Evolutionary conservation across 2,329 filamentous ascomycete species (phyloP).

Genomic region (Ilyonectria destructans): DNA sequence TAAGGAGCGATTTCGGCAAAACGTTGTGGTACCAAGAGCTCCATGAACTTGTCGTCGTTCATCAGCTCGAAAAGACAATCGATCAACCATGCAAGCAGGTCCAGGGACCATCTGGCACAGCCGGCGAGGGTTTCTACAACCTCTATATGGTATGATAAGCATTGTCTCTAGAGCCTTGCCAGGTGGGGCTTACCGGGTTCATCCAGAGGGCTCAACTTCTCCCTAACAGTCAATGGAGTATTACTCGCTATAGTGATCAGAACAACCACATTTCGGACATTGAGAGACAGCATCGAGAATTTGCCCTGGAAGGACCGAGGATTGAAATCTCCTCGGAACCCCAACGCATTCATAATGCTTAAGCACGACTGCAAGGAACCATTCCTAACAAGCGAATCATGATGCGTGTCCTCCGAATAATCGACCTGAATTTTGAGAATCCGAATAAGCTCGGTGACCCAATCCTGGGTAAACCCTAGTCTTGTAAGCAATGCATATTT

Average conservation of each 20-base stretch:
- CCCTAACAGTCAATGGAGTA: slow-evolving; percentile 68
- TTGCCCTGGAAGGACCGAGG: slow-evolving; percentile 79
- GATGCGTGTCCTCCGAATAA: slow-evolving; percentile 82
- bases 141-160: slow-evolving; percentile 62
- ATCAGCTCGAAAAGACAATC: slow-evolving; percentile 72
- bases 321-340: slow-evolving; percentile 76
- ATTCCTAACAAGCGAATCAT: slow-evolving; percentile 83
- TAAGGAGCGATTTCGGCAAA: slow-evolving; percentile 67
- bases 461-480: slow-evolving; percentile 73
- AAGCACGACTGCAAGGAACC: slow-evolving; percentile 81
- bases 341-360: slow-evolving; percentile 84
- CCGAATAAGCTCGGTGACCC: slow-evolving; percentile 78
- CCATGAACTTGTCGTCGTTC: slow-evolving; percentile 67
- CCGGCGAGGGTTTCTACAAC: slow-evolving; percentile 81
- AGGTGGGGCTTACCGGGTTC: slow-evolving; percentile 63
- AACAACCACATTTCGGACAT: slow-evolving; percentile 81
- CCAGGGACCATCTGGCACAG: slow-evolving; percentile 84
- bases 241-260: slow-evolving; percentile 77
- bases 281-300: slow-evolving; percentile 82
- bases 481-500: slow-evolving; percentile 36
- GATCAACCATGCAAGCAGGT: slow-evolving; percentile 77
- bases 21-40: slow-evolving; percentile 64
- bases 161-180: not conserved
- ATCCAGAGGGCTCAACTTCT: slow-evolving; percentile 73
- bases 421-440: slow-evolving; percentile 84